A percentile compares a stretch with the other conserved stretches of the same genome.
These are phyloP conservation scores for Penicillium sp. DNA, from an alignment of 2,329 filamentous ascomycete species.

Conservation along the genomic window DNA sequence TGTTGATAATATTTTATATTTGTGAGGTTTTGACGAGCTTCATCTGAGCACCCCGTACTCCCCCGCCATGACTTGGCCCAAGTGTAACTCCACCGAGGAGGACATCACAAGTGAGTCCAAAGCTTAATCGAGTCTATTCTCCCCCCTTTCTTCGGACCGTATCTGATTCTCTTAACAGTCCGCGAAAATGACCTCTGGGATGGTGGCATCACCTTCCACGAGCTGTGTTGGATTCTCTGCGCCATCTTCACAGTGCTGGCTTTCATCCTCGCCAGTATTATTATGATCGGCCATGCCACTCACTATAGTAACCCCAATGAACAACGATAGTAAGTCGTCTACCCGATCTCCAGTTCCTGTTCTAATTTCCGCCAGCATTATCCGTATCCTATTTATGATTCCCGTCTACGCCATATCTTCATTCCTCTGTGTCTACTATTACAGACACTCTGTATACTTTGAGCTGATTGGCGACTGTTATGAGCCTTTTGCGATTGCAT, in stretches of 20 bases:
- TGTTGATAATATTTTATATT: background rate
- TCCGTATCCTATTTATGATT: constrained; percentile 86
- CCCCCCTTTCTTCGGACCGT: background rate
- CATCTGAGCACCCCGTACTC: background rate
- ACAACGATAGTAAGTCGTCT: constrained; percentile 53
- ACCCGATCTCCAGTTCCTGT: background rate
- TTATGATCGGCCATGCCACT: constrained; percentile 54
- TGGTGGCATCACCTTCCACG: constrained; percentile 54
- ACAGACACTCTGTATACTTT: constrained; percentile 77
- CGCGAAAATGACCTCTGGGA: constrained; percentile 51
- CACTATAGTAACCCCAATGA: constrained; percentile 60
- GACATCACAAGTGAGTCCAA: constrained; percentile 41
- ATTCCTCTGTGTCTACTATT: constrained; percentile 71
- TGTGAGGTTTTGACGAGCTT: background rate
- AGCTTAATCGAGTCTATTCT: constrained; percentile 1
- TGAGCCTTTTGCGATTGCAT: constrained; percentile 83
- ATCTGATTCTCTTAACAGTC: constrained; percentile 27
- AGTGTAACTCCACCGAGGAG: constrained; percentile 52
- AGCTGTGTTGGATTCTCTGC: constrained; percentile 54
- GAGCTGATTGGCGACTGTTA: constrained; percentile 81
- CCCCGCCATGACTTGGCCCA: constrained; percentile 38
- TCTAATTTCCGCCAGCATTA: constrained; percentile 58
- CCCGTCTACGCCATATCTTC: constrained; percentile 76
- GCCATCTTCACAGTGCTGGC: constrained; percentile 54
- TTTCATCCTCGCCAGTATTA: constrained; percentile 51